Evolutionary conservation across 768 basidiomycete genomes (phyloP), one percentile per base, ranked within the genome.

Genomic region (Lentinula raphanica): DNA sequence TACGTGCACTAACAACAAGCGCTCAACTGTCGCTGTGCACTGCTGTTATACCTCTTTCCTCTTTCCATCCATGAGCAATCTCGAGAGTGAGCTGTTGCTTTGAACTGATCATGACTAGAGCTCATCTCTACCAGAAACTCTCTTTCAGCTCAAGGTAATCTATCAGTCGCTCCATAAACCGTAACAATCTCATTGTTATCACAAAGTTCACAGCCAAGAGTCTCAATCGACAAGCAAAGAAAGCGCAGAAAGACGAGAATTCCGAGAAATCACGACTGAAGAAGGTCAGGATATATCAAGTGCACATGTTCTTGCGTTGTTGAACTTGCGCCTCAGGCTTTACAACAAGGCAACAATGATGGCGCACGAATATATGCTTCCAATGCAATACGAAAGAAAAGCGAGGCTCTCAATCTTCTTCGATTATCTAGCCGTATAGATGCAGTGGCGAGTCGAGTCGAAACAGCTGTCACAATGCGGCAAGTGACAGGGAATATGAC

Each of bases 351-450:
- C 49, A 98, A 99, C 74, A 92, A 84, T 57, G 97, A 99, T 55
- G 94, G 96, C 48, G 97, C 97, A 21, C 84, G 92, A 61, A 98
- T 99, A 79, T 98, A 98, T 71, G 97, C 97, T 35, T 88, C 94
- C 27, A 99, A 98, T 64, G 93, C 96, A 51, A 99, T 99, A 68
- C 83, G 97, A 49, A 99, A 99, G 86, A 98, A 98, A 82, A 90
- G 84, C 60, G 97, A 99, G 69, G 76, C 88, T 0, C 75, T 99
- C 65, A 98, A 98, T 72, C 79, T 99, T 6, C 83, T 99, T 6
- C 82, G 96, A 46, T 74, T 99, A 49, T 86, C 88, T 0, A 94
- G 92, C 67, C 83, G 95, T 27, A 91, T 98, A 72, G 97, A 99
- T 69, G 96, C 97, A 11, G 97, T 98, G 8, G 92, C 96, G 2